phyloP scores from a whole-genome alignment of 1,284 basidiomycete species.

The Exsudoporus floridanus region DNA sequence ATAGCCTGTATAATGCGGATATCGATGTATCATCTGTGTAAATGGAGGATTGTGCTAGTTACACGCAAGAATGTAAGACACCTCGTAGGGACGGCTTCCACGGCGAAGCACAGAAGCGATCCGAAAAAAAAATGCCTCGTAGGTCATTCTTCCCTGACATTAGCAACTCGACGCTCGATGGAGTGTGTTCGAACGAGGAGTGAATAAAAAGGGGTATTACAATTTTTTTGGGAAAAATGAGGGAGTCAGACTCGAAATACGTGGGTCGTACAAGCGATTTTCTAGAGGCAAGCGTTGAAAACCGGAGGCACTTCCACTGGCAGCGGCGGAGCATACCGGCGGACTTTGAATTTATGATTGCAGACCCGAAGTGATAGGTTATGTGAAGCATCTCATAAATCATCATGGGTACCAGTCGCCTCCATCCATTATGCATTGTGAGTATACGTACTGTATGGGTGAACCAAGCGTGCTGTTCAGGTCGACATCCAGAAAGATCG shows the following conservation, averaged over 20 bases:
- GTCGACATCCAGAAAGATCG: too few relatives aligned
- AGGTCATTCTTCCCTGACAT: slow-evolving; percentile 42
- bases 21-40: not conserved
- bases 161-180: slow-evolving; percentile 48
- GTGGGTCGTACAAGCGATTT: not conserved
- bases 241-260: not conserved
- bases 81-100: slow-evolving; percentile 54
- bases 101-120: slow-evolving; percentile 32
- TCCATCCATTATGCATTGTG: too few relatives aligned
- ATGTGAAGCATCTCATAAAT: too few relatives aligned
- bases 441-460: too few relatives aligned
- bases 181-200: slow-evolving; percentile 34
- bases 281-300: not conserved
- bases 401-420: too few relatives aligned
- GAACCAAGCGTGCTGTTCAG: too few relatives aligned
- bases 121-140: slow-evolving; percentile 53
- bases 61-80: slow-evolving; percentile 46
- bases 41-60: not conserved
- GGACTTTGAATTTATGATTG: too few relatives aligned
- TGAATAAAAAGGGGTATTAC: slow-evolving; percentile 35
- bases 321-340: too few relatives aligned
- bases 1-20: slow-evolving; percentile 14
- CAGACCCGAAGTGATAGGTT: too few relatives aligned
- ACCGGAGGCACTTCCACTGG: too few relatives aligned
- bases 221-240: too few relatives aligned